Percentiles rank a stretch among this genome's conserved stretches.
phyloP scores from a whole-genome alignment of 257 asterid genomes.

The Solanum etuberosum region DNA sequence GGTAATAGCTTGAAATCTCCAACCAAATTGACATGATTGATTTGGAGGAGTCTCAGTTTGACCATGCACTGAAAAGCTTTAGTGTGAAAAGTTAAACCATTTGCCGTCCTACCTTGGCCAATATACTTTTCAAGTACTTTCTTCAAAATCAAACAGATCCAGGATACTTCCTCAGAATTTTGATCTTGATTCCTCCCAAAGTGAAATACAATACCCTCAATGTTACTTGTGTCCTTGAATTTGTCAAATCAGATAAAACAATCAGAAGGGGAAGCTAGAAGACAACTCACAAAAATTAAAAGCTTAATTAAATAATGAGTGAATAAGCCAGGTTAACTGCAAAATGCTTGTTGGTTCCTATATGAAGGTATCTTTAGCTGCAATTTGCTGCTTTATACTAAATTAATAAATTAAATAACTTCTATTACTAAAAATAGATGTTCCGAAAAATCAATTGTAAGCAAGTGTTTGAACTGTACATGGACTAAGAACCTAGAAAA shows the following conservation, averaged over 20 bases:
- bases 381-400: neutral
- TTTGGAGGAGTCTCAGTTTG: slow-evolving; percentile 14
- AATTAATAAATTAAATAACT: neutral
- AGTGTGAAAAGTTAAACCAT: slow-evolving; percentile 1
- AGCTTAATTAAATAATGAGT: neutral
- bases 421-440: neutral
- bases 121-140: neutral
- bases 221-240: slow-evolving; percentile 17
- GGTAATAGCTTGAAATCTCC: slow-evolving; percentile 18
- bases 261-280: neutral
- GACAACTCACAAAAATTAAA: neutral
- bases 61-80: slow-evolving; percentile 12
- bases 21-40: slow-evolving; percentile 3
- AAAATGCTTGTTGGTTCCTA: neutral
- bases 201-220: slow-evolving; percentile 20
- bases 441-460: neutral
- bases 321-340: neutral
- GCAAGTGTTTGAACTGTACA: neutral
- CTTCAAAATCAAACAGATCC: slow-evolving; percentile 1
- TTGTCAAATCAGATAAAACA: neutral
- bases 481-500: neutral
- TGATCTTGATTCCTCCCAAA: slow-evolving; percentile 2
- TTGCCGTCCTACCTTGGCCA: neutral
- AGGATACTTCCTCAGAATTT: neutral
- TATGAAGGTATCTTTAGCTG: neutral